Evolutionary conservation across 2,329 filamentous ascomycete species (phyloP), one percentile per base, ranked within the genome.

Genomic region (Aureobasidium mangrovei): DNA sequence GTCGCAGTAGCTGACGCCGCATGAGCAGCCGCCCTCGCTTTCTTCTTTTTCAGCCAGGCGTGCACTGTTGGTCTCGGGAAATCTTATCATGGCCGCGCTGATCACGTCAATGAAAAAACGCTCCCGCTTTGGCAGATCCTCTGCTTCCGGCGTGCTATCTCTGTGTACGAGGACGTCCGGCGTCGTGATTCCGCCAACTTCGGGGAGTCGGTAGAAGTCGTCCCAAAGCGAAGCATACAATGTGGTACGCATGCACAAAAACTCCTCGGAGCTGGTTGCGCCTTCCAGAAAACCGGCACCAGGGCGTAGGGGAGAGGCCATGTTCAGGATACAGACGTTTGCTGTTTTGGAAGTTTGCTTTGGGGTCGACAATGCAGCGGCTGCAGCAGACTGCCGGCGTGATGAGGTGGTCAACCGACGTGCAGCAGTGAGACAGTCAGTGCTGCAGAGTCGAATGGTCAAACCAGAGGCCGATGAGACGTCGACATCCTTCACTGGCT

Each of bases 241-340:
- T 0, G 81, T 84, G 3, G 78, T 82, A 12, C 79, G 76, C 59
- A 77, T 73, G 61, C 82, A 85, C 2, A 85, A 71, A 27, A 74
- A 78, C 61, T 84, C 82, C 61, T 85, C 82, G 58, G 83, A 80
- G 3, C 76, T 77, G 7, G 76, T 77, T 0, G 80, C 79, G 24
- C 82, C 82, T 10, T 74, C 74, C 0, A 84, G 65, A 31, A 84
- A 76, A 0, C 82, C 82, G 6, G 81, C 82, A 9, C 82, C 82
- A 0, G 82, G 78, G 0, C 74, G 74, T 0, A 82, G 72, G 0
- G 80, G 79, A 0, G 81, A 84, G 0, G 80, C 81, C 80, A 84
- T 84, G 64, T 82, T 84, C 3, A 85, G 70, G 27, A 85, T 70
- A 3, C 74, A 78, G 1, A 80, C 72, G 36, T 75, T 75, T 1